Conservation (phyloP, 805 yeast species). For the Ogataea ramenticola region DNA sequence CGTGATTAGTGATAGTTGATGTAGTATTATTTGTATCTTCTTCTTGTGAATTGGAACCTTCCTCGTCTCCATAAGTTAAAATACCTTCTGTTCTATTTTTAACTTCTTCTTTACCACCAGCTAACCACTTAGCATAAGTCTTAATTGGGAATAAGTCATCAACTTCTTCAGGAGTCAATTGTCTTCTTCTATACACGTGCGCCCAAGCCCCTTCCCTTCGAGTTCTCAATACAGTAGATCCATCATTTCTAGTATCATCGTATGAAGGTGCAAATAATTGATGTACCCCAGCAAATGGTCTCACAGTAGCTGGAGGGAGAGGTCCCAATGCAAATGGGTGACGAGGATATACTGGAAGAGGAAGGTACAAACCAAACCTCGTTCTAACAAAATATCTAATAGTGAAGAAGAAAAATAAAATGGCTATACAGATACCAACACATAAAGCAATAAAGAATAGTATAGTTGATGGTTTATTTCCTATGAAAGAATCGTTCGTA, state of each 20-base stretch:
- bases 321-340: neutral
- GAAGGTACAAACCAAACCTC: constrained; percentile 44
- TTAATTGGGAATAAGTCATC: constrained; percentile 51
- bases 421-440: constrained; percentile 52
- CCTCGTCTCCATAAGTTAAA: constrained; percentile 28
- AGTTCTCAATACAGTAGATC: neutral
- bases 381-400: constrained; percentile 52
- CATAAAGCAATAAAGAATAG: constrained; percentile 58
- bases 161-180: constrained; percentile 49
- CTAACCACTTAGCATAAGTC: constrained; percentile 52
- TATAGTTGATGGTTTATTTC: constrained; percentile 53
- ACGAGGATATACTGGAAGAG: constrained; percentile 22
- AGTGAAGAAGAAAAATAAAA: constrained; percentile 52
- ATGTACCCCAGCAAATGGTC: neutral
- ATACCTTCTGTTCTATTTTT: constrained; percentile 33
- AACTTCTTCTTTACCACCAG: constrained; percentile 52
- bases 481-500: constrained; percentile 16
- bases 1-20: neutral
- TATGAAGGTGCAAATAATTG: neutral
- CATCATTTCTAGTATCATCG: neutral
- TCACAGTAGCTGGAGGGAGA: neutral
- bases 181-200: constrained; percentile 30
- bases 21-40: neutral
- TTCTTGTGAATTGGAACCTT: constrained; percentile 9
- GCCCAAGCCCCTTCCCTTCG: neutral